Percentiles rank a stretch among this genome's conserved stretches.
phyloP scores from a whole-genome alignment of 192 early-diverging fungal species.

The Linnemannia zychae region DNA sequence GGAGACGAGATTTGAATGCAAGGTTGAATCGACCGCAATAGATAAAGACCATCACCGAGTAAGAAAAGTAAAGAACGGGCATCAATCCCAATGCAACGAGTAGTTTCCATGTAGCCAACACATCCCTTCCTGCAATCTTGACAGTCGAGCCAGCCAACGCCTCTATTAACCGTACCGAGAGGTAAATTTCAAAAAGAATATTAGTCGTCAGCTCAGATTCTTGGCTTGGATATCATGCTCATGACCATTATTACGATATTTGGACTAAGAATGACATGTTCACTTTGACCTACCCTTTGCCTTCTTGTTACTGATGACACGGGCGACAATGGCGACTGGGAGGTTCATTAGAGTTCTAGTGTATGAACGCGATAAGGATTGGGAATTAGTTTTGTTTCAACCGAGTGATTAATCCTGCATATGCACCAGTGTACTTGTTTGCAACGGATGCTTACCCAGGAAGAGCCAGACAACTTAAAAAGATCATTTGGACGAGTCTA shows the following conservation, averaged over 20 bases:
- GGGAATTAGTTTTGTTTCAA: not conserved
- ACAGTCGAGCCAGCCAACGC: slow-evolving; percentile 89
- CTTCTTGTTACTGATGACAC: slow-evolving; percentile 62
- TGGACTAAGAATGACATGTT: not conserved
- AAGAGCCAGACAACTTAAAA: slow-evolving; percentile 81
- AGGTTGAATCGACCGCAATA: slow-evolving; percentile 60
- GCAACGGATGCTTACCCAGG: slow-evolving; percentile 77
- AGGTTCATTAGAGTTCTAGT: slow-evolving; percentile 65
- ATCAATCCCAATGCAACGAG: slow-evolving; percentile 79
- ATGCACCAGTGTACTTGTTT: not conserved
- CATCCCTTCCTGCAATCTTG: slow-evolving; percentile 95
- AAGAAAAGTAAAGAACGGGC: slow-evolving; percentile 77
- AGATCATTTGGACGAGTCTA: slow-evolving; percentile 74
- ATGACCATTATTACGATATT: no score
- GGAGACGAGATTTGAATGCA: slow-evolving; percentile 35
- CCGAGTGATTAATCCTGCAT: not conserved
- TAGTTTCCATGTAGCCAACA: slow-evolving; percentile 95
- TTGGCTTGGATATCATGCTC: no score
- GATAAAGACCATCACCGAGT: slow-evolving; percentile 73
- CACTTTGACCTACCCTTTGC: slow-evolving; percentile 52
- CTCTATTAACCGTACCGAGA: slow-evolving; percentile 49
- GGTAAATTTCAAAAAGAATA: not conserved
- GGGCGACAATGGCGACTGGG: slow-evolving; percentile 64
- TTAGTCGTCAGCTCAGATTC: not conserved
- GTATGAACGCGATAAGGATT: not conserved